A percentile compares a stretch with the other conserved stretches of the same genome.
phyloP scores from a whole-genome alignment of 1,284 basidiomycete species.

The Cystobasidium sp. region DNA sequence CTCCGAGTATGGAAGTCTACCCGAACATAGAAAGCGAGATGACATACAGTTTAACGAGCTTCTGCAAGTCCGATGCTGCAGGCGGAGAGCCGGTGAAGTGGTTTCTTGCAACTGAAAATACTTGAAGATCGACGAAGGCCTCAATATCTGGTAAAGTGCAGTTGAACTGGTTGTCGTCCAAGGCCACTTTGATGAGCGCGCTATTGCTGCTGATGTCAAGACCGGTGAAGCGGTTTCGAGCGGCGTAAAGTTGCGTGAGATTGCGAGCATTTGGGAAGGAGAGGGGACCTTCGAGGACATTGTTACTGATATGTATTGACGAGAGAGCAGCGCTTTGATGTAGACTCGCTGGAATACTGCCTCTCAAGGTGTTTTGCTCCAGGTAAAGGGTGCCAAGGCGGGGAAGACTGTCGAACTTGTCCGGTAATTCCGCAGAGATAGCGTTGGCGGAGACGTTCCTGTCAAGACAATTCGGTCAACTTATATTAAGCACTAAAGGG shows the following conservation, averaged over 20 bases:
- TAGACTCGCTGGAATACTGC: conserved; percentile 43
- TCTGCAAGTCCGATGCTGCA: conserved; percentile 10
- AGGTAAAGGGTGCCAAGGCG: conserved; percentile 32
- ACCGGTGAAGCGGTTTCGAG: conserved; percentile 42
- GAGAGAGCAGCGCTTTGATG: conserved; percentile 22
- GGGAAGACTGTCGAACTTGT: conserved; percentile 41
- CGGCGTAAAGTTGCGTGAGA: conserved; percentile 39
- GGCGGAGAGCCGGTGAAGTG: conserved; percentile 35
- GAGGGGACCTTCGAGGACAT: conserved; percentile 43
- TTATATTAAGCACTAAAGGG: background rate
- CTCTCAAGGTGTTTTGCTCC: conserved; percentile 42
- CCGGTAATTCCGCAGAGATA: conserved; percentile 44
- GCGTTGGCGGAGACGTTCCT: conserved; percentile 47
- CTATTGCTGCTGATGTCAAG: conserved; percentile 39
- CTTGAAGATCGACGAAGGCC: conserved; percentile 17
- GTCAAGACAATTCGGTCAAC: background rate
- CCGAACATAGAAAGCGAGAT: too few species aligned
- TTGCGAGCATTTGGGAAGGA: conserved; percentile 43
- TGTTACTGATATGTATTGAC: conserved; percentile 44
- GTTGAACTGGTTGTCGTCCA: conserved; percentile 45
- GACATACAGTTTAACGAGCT: conserved; percentile 46
- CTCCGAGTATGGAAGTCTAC: too few species aligned
- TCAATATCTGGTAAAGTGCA: conserved; percentile 37
- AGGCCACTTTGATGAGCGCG: conserved; percentile 35
- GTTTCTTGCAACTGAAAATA: conserved; percentile 44